Conservation (phyloP, 768 basidiomycete genomes). For the Nevesoporus exiguus region DNA sequence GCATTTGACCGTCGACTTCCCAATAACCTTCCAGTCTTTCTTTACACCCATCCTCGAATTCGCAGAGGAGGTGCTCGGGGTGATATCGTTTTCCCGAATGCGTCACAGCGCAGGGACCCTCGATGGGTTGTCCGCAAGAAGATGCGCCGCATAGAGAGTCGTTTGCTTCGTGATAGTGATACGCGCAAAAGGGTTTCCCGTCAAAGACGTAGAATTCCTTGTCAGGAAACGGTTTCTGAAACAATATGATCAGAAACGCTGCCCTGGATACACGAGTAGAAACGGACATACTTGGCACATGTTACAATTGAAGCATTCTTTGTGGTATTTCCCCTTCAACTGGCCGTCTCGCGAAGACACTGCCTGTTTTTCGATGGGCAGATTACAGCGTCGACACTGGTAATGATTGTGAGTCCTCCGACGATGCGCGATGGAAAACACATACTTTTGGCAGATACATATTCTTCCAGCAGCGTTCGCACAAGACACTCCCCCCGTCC, state of each 20-base stretch:
- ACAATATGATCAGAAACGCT: constrained; percentile 3
- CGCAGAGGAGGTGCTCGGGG: constrained; percentile 85
- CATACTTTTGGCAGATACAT: constrained; percentile 91
- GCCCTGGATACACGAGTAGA: background rate
- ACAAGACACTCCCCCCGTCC: constrained; percentile 74
- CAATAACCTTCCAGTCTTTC: constrained; percentile 78
- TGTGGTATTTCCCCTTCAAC: constrained; percentile 93
- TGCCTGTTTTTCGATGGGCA: constrained; percentile 87
- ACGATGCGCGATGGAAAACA: background rate
- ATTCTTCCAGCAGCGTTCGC: constrained; percentile 92
- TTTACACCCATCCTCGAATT: constrained; percentile 53
- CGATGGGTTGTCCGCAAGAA: constrained; percentile 83
- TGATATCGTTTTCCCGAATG: constrained; percentile 80
- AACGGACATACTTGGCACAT: constrained; percentile 61
- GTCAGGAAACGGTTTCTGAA: constrained; percentile 84
- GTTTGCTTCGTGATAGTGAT: constrained; percentile 92
- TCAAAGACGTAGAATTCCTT: constrained; percentile 89
- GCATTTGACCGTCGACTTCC: constrained; percentile 82
- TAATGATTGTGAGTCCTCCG: background rate
- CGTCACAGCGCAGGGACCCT: constrained; percentile 89
- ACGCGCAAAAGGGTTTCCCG: constrained; percentile 86
- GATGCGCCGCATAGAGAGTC: constrained; percentile 80
- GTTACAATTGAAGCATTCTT: constrained; percentile 86
- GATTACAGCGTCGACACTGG: constrained; percentile 83
- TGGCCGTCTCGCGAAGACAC: constrained; percentile 92